These are phyloP conservation scores for Trichoderma guizhouense DNA, from an alignment of 2,329 filamentous ascomycete species.

Conservation along the genomic window DNA sequence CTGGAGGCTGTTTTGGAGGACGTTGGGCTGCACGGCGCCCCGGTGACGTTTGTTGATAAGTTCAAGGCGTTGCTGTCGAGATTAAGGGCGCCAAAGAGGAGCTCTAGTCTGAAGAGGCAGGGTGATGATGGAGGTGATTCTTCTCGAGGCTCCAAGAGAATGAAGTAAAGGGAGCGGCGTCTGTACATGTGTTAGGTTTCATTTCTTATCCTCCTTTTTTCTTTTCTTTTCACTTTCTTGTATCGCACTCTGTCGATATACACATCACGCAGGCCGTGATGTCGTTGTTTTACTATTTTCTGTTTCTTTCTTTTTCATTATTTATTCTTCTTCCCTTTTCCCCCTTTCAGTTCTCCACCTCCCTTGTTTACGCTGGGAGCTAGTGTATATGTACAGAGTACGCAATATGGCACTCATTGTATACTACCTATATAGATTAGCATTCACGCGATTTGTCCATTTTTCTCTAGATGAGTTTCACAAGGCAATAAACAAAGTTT, in stretches of 20 bases:
- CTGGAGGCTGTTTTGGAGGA: slow-evolving; percentile 34
- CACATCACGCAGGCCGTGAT: background rate
- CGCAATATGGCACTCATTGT: background rate
- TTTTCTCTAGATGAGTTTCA: background rate
- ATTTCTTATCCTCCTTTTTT: background rate
- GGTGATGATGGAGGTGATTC: slow-evolving; percentile 13
- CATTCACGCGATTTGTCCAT: background rate
- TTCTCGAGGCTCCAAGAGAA: slow-evolving; percentile 33
- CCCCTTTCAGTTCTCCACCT: background rate
- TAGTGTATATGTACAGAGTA: background rate
- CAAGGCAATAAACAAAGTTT: background rate
- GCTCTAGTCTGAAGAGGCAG: slow-evolving; percentile 33
- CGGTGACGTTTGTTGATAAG: slow-evolving; percentile 35
- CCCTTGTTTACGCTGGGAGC: background rate
- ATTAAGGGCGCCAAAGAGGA: slow-evolving; percentile 29
- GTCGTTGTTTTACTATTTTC: background rate
- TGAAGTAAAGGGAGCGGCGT: slow-evolving; percentile 28
- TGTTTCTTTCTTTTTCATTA: background rate
- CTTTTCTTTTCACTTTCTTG: background rate
- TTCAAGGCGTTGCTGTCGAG: slow-evolving; percentile 33
- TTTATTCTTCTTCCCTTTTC: background rate
- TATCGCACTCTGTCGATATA: background rate
- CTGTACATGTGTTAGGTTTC: background rate
- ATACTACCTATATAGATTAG: background rate
- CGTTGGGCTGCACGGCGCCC: slow-evolving; percentile 34